Percentiles rank a stretch among this genome's conserved stretches.
Conservation (phyloP, 108 stramenopile species). For the Nitzschia palea region DNA sequence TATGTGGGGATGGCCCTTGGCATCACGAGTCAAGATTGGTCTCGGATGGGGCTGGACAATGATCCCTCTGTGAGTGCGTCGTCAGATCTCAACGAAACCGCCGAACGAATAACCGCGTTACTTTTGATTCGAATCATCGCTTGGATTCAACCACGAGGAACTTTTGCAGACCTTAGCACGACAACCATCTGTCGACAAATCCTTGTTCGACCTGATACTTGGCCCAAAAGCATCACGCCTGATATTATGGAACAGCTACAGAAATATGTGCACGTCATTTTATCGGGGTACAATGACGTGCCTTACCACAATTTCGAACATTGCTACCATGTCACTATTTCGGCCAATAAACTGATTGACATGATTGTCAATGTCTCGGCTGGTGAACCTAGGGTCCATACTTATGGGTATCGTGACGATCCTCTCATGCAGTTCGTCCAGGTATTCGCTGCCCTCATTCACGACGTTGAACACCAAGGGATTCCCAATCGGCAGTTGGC, state of each 20-base stretch:
- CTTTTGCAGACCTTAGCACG: conserved; percentile 36
- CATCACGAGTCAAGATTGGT: conserved; percentile 47
- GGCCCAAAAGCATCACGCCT: conserved; percentile 32
- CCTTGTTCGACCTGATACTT: conserved; percentile 23
- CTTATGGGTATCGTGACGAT: conserved; percentile 70
- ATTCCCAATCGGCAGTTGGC: conserved; percentile 63
- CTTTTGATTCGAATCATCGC: conserved; percentile 67
- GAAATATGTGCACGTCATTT: conserved; percentile 41
- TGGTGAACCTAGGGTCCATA: conserved; percentile 8
- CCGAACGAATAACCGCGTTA: conserved; percentile 61
- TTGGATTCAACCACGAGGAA: conserved; percentile 41
- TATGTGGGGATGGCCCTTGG: conserved; percentile 35
- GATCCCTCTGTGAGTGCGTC: conserved; percentile 42
- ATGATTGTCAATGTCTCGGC: conserved; percentile 49
- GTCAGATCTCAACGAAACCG: conserved; percentile 30
- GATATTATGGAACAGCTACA: conserved; percentile 40
- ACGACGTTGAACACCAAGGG: conserved; percentile 74
- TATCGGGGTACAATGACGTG: conserved; percentile 37
- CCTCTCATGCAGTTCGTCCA: conserved; percentile 57
- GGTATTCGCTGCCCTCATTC: conserved; percentile 74
- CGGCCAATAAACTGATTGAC: conserved; percentile 70
- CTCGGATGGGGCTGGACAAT: conserved; percentile 26
- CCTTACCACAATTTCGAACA: conserved; percentile 78
- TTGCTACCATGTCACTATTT: conserved; percentile 69
- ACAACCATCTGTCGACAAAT: conserved; percentile 41